Evolutionary conservation across 2,329 filamentous ascomycete genomes (phyloP).

Genomic region (Trichophyton verrucosum): DNA sequence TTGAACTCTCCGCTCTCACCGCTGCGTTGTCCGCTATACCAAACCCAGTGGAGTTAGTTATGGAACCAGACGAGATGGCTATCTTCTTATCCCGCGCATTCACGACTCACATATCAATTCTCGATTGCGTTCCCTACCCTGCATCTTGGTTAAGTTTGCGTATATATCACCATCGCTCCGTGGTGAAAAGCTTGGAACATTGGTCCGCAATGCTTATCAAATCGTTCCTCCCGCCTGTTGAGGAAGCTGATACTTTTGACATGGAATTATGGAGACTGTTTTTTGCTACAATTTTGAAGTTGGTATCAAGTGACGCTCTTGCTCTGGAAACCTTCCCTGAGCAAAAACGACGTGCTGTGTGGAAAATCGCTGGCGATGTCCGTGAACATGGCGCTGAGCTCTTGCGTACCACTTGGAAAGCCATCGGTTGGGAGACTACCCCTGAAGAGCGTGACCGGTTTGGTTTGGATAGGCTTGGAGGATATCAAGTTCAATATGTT

Average conservation of each 20-base stretch:
- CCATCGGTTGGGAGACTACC: constrained; percentile 89
- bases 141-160: constrained; percentile 81
- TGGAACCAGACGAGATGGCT: constrained; percentile 66
- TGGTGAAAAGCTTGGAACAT: constrained; percentile 74
- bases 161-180: constrained; percentile 84
- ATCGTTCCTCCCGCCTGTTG: constrained; percentile 72
- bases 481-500: constrained; percentile 97
- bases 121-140: constrained; percentile 82
- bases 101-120: constrained; percentile 75
- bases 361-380: constrained; percentile 98
- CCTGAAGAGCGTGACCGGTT: constrained; percentile 66
- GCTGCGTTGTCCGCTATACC: constrained; percentile 67
- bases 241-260: constrained; percentile 83
- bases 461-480: constrained; percentile 72
- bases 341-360: constrained; percentile 88
- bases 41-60: constrained; percentile 59
- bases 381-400: constrained; percentile 82
- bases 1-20: constrained; percentile 79
- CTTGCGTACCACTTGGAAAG: constrained; percentile 76
- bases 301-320: constrained; percentile 77
- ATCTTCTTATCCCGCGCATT: constrained; percentile 66
- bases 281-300: constrained; percentile 75
- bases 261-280: constrained; percentile 90
- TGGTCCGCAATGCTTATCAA: constrained; percentile 69
- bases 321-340: constrained; percentile 93